Evolutionary conservation across 106 monocot species (phyloP), one percentile per base, ranked within the genome.

Genomic region (Allium fistulosum): DNA sequence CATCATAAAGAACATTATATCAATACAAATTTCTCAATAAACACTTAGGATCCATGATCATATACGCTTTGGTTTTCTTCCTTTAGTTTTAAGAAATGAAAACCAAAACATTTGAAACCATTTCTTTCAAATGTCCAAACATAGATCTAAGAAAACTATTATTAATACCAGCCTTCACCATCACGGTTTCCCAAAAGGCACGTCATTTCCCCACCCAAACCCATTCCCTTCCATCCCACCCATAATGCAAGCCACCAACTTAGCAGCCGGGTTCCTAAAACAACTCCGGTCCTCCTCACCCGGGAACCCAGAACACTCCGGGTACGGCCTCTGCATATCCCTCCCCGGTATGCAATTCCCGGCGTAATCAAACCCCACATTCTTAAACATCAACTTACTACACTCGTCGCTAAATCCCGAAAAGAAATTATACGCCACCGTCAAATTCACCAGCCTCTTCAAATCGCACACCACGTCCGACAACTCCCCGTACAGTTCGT

Each of bases 301-400:
- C 0, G 79, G 73, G 45, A 71, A 53, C 2, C 70, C 78, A 9
- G 27, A 61, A 64, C 94, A 94, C 80, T 94, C 80, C 46, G 87
- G 84, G 57, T 53, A 76, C 7, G 94, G 86, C 77, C 94, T 59
- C 72, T 94, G 94, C 87, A 90, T 73, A 17, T 49, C 80, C 56
- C 80, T 66, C 15, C 94, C 90, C 1, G 79, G 82, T 27, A 94
- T 87, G 70, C 94, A 94, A 62, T 94, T 94, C 47, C 84, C 90
- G 37, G 88, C 59, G 59, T 84, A 87, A 72, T 90, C 87, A 50
- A 94, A 94, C 51, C 91, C 76, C 59, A 80, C 73, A 60, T 73
- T 78, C 71, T 87, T 68, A 13, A 77, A 52, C n/a, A 74, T 18
- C n/a, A 79, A 37, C 71, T 62, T 77, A 10, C 62, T 58, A 65